Base-by-base conservation (phyloP, 192 early-diverging fungal species). In the Phlyctochytrium arcticum region DNA sequence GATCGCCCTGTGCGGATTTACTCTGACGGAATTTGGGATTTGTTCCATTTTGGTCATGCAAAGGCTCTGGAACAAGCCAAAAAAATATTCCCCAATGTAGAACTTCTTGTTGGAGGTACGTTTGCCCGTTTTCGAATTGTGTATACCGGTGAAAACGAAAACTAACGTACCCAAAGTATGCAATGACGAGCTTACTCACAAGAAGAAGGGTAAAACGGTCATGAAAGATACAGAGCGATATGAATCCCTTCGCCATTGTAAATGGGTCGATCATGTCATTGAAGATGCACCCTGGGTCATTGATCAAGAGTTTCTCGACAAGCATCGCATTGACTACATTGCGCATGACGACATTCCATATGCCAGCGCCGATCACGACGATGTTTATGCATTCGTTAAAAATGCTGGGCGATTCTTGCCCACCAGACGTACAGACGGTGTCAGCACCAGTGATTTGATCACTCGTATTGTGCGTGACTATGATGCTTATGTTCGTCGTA, bases 291-390 rank as follows among this genome's bases (percentile, higher is more conserved):
- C 93, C 15, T 96, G 93, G 69, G 81, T 87, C 57, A 92, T 92
- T 42, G 85, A 59, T 57, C 62, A 60, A 55, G 90, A 89, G 70
- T 78, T 84, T 21, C 78, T 96, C 64, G 84, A 92, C 61, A 71
- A 85, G 61, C 90, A 93, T 76, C 51, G 90, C 64, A 87, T 89
- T 48, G 93, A 96, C 74, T 96, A 88, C 77, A 89, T 90, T 51
- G 92, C 93, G 10, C 93, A 96, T 61, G 93, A 92, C 47, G 93
- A 93, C 71, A 92, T 94, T 72, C 93, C 92, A 50, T 94, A 92
- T 51, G 90, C 88, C 15, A 78, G 86, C 51, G 90, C 88, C 32
- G 93, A 92, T 60, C 87, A 88, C 19, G 89, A 88, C 32, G 93
- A 96, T 71, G 93, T 92, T 71, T 96, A 96, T 73, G 88, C 92